phyloP scores from a whole-genome alignment of 2,329 filamentous ascomycete species.

The Hawksworthiomyces lignivorus region DNA sequence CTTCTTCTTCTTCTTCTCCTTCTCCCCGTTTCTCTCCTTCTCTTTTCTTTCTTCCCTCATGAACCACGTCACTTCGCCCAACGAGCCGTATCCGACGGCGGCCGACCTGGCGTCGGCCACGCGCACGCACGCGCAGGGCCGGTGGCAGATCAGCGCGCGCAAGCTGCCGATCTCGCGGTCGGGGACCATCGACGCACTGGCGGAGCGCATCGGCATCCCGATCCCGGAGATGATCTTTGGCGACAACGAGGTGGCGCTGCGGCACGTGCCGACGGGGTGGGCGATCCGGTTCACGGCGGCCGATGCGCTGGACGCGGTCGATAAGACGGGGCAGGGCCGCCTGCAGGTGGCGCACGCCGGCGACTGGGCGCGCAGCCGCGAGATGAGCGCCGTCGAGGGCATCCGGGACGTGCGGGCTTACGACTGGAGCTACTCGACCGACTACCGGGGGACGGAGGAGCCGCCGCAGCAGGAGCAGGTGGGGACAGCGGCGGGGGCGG shows the following conservation, averaged over 20 bases:
- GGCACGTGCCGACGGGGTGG: conserved; percentile 71
- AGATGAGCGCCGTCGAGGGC: conserved; percentile 71
- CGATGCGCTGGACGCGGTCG: conserved; percentile 81
- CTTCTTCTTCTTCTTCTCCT: background rate
- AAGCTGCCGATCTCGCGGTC: conserved; percentile 95
- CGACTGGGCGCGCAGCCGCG: conserved; percentile 65
- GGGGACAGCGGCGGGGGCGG: background rate
- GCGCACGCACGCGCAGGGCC: conserved; percentile 47
- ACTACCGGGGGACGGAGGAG: conserved; percentile 63
- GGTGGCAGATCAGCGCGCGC: conserved; percentile 70
- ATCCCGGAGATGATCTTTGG: conserved; percentile 99
- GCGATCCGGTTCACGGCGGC: conserved; percentile 72
- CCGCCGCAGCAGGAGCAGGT: background rate
- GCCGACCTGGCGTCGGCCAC: conserved; percentile 46
- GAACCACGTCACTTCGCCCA: conserved; percentile 29
- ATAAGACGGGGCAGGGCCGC: conserved; percentile 88
- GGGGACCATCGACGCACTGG: conserved; percentile 80
- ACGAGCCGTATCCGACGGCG: conserved; percentile 49
- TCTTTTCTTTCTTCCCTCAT: background rate
- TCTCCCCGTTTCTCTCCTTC: background rate
- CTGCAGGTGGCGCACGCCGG: conserved; percentile 88
- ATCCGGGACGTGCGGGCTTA: conserved; percentile 95
- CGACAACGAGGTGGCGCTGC: conserved; percentile 75
- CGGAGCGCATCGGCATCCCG: conserved; percentile 69
- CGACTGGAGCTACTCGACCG: conserved; percentile 95